Base-by-base conservation (phyloP, 805 yeast species). In the Starmerella bombi region DNA sequence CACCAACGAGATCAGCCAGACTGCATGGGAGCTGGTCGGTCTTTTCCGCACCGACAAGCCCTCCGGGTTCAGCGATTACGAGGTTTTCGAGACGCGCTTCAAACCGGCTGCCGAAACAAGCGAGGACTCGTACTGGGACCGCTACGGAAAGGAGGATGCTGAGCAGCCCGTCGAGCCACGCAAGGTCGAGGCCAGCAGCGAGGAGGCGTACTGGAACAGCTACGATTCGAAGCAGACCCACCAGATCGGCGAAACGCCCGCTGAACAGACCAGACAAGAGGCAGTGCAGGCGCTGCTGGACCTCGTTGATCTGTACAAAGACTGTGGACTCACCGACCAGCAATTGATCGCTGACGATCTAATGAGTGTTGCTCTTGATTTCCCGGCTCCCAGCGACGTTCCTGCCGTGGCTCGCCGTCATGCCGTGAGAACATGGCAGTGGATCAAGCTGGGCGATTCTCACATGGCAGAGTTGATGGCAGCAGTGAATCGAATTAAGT, bases 21-120 rank as follows among this genome's bases (percentile, higher is more conserved):
- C 32, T 2, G 25, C 43, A 1, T 51, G 55, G 55, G 46, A 39
- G 22, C 21, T 51, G 16, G 38, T 50, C n/a, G 55, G 51, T 12
- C 27, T 43, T 3, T 40, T 47, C 19, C 19, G 43, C 4, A 10
- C 44, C 9, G 19, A 28, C 7, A 10, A 20, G 6, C 16, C 39
- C 3, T 21, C 34, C 5, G 39, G 34, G 10, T 23, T 36, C 14
- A 25, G 20, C 12, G 14, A 7, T 20, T 40, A 40, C 29, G 36
- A 30, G 8, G 21, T 3, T n/a, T 16, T 40, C 12, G 43, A 40
- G 20, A n/a, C 4, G n/a, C n/a, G 22, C 16, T 40, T 18, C 17
- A 7, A 10, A 15, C 7, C n/a, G 17, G 31, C n/a, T 8, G n/a
- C 31, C 6, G n/a, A 10, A 12, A 15, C n/a, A 5, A n/a, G n/a